Conservation (phyloP, 257 asterid genomes). For the Ballota nigra region DNA sequence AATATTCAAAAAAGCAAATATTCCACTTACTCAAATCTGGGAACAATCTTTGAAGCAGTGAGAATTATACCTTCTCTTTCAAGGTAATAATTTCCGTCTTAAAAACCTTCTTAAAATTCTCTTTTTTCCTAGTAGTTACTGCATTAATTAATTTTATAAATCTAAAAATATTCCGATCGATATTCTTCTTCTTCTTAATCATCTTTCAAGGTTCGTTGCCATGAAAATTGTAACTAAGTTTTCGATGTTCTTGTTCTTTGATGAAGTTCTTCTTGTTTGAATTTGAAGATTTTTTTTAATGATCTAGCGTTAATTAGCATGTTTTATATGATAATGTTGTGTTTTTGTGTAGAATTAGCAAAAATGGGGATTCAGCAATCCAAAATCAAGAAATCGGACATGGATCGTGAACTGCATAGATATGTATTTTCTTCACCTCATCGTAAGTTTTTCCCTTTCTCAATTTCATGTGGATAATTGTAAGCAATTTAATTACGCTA, state of each 20-base stretch:
- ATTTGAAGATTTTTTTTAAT: background rate
- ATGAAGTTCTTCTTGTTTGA: no score
- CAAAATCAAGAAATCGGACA: background rate
- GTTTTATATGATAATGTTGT: no score
- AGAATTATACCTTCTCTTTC: background rate
- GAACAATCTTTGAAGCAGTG: background rate
- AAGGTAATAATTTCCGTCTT: background rate
- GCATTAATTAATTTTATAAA: no score
- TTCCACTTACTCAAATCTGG: background rate
- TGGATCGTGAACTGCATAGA: background rate
- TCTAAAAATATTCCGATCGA: no score
- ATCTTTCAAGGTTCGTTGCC: no score
- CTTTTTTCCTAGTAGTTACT: no score
- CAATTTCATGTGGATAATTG: no score
- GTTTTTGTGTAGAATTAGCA: background rate
- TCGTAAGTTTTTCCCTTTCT: background rate
- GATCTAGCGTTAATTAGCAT: background rate
- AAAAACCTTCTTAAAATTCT: no score
- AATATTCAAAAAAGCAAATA: background rate
- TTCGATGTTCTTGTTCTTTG: no score
- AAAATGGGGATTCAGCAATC: conserved; percentile 19
- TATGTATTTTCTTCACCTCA: background rate
- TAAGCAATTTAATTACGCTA: background rate
- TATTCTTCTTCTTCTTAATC: no score
- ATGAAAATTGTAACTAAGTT: no score